A percentile compares a stretch with the other conserved stretches of the same genome.
phyloP scores from a whole-genome alignment of 1,284 basidiomycete genomes.

The Sporisorium reilianum region DNA sequence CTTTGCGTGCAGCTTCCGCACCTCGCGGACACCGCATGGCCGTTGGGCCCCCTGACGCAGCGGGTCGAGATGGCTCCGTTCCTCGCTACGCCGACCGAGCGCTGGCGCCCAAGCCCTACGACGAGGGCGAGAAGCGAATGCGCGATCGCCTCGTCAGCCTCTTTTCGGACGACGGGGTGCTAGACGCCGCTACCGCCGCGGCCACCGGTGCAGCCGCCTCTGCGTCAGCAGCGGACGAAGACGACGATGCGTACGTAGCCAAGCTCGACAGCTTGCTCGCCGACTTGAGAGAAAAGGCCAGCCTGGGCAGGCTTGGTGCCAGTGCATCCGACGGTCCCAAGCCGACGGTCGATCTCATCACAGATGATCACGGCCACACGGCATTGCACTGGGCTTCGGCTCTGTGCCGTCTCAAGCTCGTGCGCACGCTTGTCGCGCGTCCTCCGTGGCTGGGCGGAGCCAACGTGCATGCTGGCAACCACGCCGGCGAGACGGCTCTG shows the following conservation, averaged over 20 bases:
- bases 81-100: conserved; percentile 67
- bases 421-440: conserved; percentile 72
- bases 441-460: conserved; percentile 71
- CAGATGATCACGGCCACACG: conserved; percentile 92
- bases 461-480: conserved; percentile 74
- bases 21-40: conserved; percentile 45
- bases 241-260: conserved; percentile 23
- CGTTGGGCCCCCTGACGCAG: conserved; percentile 50
- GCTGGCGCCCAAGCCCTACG: conserved; percentile 56
- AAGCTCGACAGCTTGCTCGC: conserved; percentile 48
- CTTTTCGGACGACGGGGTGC: conserved; percentile 60
- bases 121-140: conserved; percentile 64
- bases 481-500: conserved; percentile 92
- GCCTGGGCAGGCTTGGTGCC: conserved; percentile 72
- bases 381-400: conserved; percentile 93
- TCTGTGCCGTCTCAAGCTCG: conserved; percentile 75
- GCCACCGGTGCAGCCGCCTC: conserved; percentile 7
- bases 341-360: conserved; percentile 74
- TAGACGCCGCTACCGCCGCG: conserved; percentile 9
- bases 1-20: conserved; percentile 58
- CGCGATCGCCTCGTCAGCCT: conserved; percentile 62
- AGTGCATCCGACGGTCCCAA: conserved; percentile 78
- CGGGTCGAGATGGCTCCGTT: conserved; percentile 39
- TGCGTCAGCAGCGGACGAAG: conserved; percentile 19
- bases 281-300: conserved; percentile 50